These are phyloP conservation scores for Lithohypha guttulata DNA, from an alignment of 2,329 filamentous ascomycete genomes.

Conservation along the genomic window DNA sequence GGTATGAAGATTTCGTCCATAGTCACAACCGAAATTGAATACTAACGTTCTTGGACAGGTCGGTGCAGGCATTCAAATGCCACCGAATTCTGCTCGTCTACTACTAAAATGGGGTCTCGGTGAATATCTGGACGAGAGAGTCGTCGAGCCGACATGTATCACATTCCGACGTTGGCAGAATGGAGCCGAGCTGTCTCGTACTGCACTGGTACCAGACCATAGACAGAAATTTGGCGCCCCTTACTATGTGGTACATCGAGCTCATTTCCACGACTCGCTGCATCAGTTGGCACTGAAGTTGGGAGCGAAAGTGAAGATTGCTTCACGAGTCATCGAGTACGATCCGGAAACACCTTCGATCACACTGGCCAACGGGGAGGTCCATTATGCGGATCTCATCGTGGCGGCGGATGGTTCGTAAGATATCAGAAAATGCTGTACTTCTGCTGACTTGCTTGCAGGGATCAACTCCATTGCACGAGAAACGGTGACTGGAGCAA, in stretches of 20 bases:
- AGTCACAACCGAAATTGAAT: no score
- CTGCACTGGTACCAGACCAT: constrained; percentile 26
- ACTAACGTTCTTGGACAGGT: no score
- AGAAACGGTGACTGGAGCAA: constrained; percentile 12
- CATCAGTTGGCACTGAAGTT: constrained; percentile 20
- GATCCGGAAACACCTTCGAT: constrained; percentile 9
- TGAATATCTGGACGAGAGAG: constrained; percentile 22
- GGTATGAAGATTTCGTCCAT: no score
- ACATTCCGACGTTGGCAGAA: constrained; percentile 28
- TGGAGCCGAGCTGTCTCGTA: constrained; percentile 27
- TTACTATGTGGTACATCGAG: constrained; percentile 27
- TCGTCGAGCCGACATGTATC: constrained; percentile 26
- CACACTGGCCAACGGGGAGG: constrained; percentile 13
- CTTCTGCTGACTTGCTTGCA: no score
- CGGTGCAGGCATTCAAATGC: constrained; percentile 33
- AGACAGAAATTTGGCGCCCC: constrained; percentile 19
- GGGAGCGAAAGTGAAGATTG: constrained; percentile 9
- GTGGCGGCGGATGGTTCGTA: constrained; percentile 21
- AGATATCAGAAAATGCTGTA: no score
- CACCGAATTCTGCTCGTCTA: constrained; percentile 28
- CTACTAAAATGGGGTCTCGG: constrained; percentile 27
- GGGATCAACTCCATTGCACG: constrained; percentile 19
- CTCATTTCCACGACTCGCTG: constrained; percentile 26
- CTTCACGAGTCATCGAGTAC: constrained; percentile 1
- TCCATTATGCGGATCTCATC: constrained; percentile 15